Evolutionary conservation across 306 rosid genomes (phyloP).

Genomic region (Vigna nakashimae): DNA sequence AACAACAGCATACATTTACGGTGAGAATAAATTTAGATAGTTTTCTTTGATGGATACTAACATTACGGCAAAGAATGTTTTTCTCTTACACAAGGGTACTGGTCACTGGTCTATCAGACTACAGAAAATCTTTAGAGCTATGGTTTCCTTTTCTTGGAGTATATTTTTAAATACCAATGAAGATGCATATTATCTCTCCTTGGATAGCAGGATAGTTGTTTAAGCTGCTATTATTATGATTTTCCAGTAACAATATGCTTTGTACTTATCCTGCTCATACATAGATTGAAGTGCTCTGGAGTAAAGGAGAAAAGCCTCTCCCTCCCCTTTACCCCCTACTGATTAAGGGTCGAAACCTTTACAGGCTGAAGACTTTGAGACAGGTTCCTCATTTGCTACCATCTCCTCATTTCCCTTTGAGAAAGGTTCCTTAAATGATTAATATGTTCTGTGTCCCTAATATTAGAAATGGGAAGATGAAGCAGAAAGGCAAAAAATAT

Average conservation of each 20-base stretch:
- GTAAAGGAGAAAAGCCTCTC: conserved; percentile 87
- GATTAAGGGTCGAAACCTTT: conserved; percentile 93
- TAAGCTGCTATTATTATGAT: conserved; percentile 9
- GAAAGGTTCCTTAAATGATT: not conserved
- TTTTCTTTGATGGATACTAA: conserved; percentile 16
- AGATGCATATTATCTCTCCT: not conserved
- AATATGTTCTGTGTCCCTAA: conserved; percentile 11
- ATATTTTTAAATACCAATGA: conserved; percentile 15
- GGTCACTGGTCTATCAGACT: not conserved
- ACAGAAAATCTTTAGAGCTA: conserved; percentile 8
- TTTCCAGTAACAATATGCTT: conserved; percentile 22
- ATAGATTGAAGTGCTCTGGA: conserved; percentile 96
- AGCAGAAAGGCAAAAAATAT: conserved; percentile 63
- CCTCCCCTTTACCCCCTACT: conserved; percentile 85
- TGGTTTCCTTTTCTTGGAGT: not conserved
- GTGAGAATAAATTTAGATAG: conserved; percentile 55
- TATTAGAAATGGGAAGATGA: conserved; percentile 83
- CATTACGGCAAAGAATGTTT: conserved; percentile 18
- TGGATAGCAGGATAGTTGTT: conserved; percentile 14
- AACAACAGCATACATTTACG: conserved; percentile 92
- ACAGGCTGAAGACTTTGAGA: conserved; percentile 84
- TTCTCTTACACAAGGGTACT: not conserved
- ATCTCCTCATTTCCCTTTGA: conserved; percentile 33
- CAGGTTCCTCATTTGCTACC: conserved; percentile 58
- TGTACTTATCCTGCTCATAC: conserved; percentile 31